Evolutionary conservation across 768 basidiomycete species (phyloP), one percentile per base, ranked within the genome.

Genomic region (Leccinum subgranulosum): DNA sequence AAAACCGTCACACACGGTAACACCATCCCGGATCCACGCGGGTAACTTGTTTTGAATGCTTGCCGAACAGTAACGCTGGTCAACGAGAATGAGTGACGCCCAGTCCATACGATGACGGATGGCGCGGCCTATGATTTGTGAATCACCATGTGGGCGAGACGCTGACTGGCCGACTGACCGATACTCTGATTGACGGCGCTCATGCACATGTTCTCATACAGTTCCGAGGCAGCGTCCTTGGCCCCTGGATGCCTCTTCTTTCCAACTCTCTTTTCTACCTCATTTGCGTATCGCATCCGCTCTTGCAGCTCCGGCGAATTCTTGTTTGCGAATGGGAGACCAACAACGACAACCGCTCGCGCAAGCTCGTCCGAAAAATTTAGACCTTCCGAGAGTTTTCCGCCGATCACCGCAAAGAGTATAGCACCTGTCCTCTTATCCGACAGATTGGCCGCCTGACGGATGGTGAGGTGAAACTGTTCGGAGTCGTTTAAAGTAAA

Each of bases 111-210:
- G 82, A 70, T 98, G 95, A 45, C 96, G 86, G 58, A 98, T 96
- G 4, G 95, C 95, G 50, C 96, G 86, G 31, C 94, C 94, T 97
- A 41, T 34, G 23, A 47, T 27, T 12, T 12, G 36, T 63, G 27
- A 64, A 21, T 34, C 3, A 17, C 6, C 54, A 56, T 33, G 39
- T 12, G 31, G n/a, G n/a, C n/a, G n/a, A 21, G 7, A 33, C 9
- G 39, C 34, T 8, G 31, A 28, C 39, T 45, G 34, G 19, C 3
- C 15, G 3, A 45, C 86, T 55, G 50, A 92, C 95, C 96, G 59
- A 99, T 97, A 55, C 91, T 93, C 70, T 99, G 96, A 73, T 99
- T 99, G 53, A 99, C 94, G 0, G 94, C 91, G 61, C 87, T 89
- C 88, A 91, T 92, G 65, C 90, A 92, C 81, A 92, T 82, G 65